Conservation (phyloP, 2,329 filamentous ascomycete species). For the Fusarium musae region DNA sequence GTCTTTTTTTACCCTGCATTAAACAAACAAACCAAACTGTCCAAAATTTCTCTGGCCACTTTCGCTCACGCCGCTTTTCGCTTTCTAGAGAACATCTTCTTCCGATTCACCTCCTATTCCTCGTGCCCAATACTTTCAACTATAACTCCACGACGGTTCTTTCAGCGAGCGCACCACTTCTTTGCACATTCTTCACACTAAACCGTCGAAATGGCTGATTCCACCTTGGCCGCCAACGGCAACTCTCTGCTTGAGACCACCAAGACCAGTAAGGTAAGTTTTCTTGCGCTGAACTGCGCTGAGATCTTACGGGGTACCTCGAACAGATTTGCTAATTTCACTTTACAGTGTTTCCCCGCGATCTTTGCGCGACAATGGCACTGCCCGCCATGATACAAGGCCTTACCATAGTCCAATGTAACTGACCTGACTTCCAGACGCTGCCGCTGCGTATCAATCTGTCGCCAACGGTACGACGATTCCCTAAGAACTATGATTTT, state of each 20-base stretch:
- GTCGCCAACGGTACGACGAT: constrained; percentile 58
- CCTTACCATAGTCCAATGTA: constrained; percentile 1
- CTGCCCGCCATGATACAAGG: background rate
- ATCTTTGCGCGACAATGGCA: constrained; percentile 4
- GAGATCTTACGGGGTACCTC: constrained; percentile 17
- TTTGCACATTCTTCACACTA: constrained; percentile 12
- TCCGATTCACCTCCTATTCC: constrained; percentile 22
- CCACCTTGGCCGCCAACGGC: constrained; percentile 57
- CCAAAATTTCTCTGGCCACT: constrained; percentile 43
- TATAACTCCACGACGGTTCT: constrained; percentile 10
- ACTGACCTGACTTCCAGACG: constrained; percentile 56
- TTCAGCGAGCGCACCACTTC: constrained; percentile 22
- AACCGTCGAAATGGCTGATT: constrained; percentile 46
- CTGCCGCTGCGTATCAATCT: constrained; percentile 60
- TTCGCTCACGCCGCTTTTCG: constrained; percentile 41
- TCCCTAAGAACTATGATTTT: constrained; percentile 21
- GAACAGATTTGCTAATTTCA: constrained; percentile 39
- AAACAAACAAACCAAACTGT: constrained; percentile 13
- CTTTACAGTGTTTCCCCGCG: constrained; percentile 23
- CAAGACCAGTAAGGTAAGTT: constrained; percentile 65
- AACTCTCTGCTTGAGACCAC: constrained; percentile 57
- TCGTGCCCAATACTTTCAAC: constrained; percentile 6
- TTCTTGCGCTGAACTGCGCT: constrained; percentile 29
- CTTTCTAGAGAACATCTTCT: constrained; percentile 33
- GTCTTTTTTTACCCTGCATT: constrained; percentile 30